phyloP scores from a whole-genome alignment of 2,329 filamentous ascomycete genomes.

The Neobulgaria alba region DNA sequence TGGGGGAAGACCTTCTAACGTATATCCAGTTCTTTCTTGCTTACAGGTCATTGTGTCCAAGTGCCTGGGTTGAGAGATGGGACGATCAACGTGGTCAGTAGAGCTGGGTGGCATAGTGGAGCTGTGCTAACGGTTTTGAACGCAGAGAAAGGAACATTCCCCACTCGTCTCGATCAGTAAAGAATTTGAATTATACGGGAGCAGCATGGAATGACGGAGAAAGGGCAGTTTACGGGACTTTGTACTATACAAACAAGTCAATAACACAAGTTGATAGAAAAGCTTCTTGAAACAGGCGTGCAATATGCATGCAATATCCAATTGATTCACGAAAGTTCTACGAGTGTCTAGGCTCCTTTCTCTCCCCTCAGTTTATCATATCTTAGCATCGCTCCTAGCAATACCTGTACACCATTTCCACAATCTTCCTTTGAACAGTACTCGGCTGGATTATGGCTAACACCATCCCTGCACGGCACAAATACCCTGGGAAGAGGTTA shows the following conservation, averaged over 20 bases:
- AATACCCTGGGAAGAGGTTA: constrained; percentile 46
- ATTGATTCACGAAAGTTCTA: constrained; percentile 1
- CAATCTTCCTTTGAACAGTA: constrained; percentile 53
- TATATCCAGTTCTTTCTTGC: constrained; percentile 77
- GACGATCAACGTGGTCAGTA: constrained; percentile 88
- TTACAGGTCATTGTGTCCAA: constrained; percentile 96
- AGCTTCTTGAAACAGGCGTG: constrained; percentile 5
- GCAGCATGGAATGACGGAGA: constrained; percentile 7
- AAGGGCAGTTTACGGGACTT: constrained; percentile 16
- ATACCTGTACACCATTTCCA: constrained; percentile 42
- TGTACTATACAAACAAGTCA: constrained; percentile 24
- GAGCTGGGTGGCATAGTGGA: neutral
- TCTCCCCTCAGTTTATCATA: constrained; percentile 30
- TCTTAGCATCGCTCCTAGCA: constrained; percentile 35
- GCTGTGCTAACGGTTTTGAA: constrained; percentile 13
- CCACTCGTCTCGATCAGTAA: constrained; percentile 50
- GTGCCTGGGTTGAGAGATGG: constrained; percentile 88
- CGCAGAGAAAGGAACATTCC: constrained; percentile 60
- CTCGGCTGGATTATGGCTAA: constrained; percentile 57
- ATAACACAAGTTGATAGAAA: constrained; percentile 23
- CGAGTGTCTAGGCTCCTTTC: constrained; percentile 8
- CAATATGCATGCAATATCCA: constrained; percentile 1
- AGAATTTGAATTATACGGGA: neutral
- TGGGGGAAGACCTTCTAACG: constrained; percentile 30
- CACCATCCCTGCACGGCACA: constrained; percentile 52